These are phyloP conservation scores for Mortierella alpina DNA, from an alignment of 192 early-diverging fungal species.

Conservation along the genomic window DNA sequence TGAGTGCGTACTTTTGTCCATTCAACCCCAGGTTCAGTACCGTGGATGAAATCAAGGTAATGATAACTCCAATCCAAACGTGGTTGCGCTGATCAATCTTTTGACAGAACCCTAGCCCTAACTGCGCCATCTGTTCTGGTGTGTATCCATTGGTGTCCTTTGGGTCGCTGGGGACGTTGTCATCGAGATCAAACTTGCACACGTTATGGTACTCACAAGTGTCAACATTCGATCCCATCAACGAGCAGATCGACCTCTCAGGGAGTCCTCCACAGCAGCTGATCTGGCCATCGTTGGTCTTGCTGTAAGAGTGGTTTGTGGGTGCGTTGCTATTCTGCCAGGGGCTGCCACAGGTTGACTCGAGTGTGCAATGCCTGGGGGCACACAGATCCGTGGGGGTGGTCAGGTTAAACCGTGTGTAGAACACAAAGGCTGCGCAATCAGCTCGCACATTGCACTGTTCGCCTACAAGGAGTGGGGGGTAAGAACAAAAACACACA, in stretches of 20 bases:
- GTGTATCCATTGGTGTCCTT: constrained; percentile 10
- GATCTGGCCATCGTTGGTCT: constrained; percentile 31
- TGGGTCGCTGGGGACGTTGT: not conserved
- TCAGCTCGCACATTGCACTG: constrained; percentile 60
- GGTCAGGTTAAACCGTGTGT: constrained; percentile 36
- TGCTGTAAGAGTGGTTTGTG: constrained; percentile 40
- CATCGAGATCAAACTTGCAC: constrained; percentile 45
- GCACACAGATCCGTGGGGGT: constrained; percentile 55
- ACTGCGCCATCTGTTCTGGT: constrained; percentile 28
- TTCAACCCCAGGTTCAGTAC: constrained; percentile 83
- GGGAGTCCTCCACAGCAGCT: constrained; percentile 67
- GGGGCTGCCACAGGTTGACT: constrained; percentile 69
- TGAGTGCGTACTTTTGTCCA: constrained; percentile 81
- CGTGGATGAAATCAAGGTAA: constrained; percentile 73
- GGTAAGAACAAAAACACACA: constrained; percentile 9
- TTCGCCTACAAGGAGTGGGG: constrained; percentile 38
- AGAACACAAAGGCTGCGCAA: constrained; percentile 64
- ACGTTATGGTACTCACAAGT: constrained; percentile 55
- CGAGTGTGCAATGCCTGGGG: constrained; percentile 67
- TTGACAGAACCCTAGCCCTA: constrained; percentile 57
- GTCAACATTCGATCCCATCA: constrained; percentile 62
- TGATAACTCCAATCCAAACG: constrained; percentile 80
- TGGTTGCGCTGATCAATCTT: constrained; percentile 61
- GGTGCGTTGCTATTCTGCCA: constrained; percentile 66
- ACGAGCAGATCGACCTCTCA: constrained; percentile 52